phyloP scores from a whole-genome alignment of 345 rosid species.

The Aurinia saxatilis region DNA sequence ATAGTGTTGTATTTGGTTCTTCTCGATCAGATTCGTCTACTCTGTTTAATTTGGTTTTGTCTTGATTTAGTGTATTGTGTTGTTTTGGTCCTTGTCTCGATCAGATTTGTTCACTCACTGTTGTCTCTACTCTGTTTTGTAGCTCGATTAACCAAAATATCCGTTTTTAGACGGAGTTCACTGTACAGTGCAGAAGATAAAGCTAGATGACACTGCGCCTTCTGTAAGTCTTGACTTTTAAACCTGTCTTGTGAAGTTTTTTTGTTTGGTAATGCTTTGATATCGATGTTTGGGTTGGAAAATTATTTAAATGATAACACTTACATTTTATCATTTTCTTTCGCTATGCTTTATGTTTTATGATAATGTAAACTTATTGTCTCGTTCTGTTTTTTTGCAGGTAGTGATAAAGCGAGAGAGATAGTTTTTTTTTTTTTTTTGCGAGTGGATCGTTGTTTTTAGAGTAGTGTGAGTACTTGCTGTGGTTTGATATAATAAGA shows the following conservation, averaged over 20 bases:
- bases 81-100: too few species aligned
- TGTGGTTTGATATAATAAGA: neutral
- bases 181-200: neutral
- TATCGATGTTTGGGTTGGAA: neutral
- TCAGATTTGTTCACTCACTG: neutral
- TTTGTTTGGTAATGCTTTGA: too few species aligned
- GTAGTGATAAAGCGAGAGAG: neutral
- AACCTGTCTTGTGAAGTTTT: too few species aligned
- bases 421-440: too few species aligned
- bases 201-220: neutral
- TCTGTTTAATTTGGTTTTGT: too few species aligned
- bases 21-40: too few species aligned
- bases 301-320: neutral
- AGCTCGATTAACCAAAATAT: neutral
- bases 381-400: neutral
- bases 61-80: too few species aligned
- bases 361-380: neutral
- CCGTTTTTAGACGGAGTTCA: neutral
- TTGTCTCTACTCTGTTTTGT: constrained; percentile 5
- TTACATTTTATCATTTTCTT: too few species aligned
- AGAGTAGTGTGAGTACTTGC: neutral
- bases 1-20: too few species aligned
- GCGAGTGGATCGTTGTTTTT: neutral
- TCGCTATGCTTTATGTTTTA: too few species aligned
- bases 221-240: neutral